Conservation (phyloP, 2,329 filamentous ascomycete species). For the Ceratocystis cacaofunesta region DNA sequence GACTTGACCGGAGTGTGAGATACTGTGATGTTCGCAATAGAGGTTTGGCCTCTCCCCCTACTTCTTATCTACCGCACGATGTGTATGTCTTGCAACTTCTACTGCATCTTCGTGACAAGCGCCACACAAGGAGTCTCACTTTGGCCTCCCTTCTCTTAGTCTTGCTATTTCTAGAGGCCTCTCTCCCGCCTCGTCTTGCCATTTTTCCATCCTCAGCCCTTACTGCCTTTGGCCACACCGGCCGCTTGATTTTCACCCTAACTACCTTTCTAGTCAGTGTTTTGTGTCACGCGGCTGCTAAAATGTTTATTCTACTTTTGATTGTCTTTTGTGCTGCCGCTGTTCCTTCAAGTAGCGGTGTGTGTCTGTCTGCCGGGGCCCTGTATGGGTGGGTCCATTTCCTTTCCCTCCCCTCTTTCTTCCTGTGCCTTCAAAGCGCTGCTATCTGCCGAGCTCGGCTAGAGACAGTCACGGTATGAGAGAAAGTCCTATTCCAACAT, state of each 20-base stretch:
- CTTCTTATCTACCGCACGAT: neutral
- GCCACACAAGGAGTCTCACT: neutral
- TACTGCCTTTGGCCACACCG: neutral
- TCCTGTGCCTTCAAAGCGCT: neutral
- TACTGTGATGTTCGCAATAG: no score
- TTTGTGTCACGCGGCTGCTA: neutral
- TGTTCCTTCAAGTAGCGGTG: neutral
- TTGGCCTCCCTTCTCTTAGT: neutral
- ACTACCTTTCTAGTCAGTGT: neutral
- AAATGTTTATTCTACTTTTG: neutral
- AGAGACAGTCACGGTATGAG: neutral
- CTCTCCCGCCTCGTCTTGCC: slow-evolving; percentile 4
- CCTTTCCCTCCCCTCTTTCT: neutral
- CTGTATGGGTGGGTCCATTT: neutral
- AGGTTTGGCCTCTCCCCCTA: neutral
- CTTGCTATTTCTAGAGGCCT: neutral
- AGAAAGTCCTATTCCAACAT: neutral
- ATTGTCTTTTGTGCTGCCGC: neutral
- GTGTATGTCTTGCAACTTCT: neutral
- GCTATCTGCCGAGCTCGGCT: neutral
- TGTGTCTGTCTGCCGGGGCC: neutral
- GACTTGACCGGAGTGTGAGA: no score
- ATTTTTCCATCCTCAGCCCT: neutral
- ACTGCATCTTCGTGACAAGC: neutral
- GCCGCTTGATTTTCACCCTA: neutral